phyloP scores from a whole-genome alignment of 2,329 filamentous ascomycete genomes.

The Pestalotiopsis sp. region DNA sequence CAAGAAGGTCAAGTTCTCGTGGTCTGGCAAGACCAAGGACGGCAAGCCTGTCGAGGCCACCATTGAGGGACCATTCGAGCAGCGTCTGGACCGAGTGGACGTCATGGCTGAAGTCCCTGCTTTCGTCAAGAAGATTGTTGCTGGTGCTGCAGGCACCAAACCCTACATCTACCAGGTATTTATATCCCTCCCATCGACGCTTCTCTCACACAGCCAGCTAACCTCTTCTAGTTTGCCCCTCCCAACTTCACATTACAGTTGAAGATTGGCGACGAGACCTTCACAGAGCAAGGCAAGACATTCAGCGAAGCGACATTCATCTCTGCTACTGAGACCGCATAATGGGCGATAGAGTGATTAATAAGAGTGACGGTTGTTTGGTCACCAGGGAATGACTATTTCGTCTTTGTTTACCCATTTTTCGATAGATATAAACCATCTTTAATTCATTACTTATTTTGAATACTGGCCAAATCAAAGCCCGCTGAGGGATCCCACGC shows the following conservation, averaged over 20 bases:
- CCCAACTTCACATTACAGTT: conserved; percentile 73
- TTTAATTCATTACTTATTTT: too few relatives aligned
- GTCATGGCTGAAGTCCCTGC: conserved; percentile 96
- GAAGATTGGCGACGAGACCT: conserved; percentile 80
- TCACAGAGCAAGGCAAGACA: conserved; percentile 75
- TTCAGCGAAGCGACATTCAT: conserved; percentile 98
- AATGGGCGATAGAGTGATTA: too few relatives aligned
- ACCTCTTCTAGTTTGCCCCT: conserved; percentile 67
- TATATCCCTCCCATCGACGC: conserved; percentile 25
- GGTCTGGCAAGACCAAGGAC: conserved; percentile 78
- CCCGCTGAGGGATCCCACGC: too few relatives aligned
- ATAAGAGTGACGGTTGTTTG: background rate
- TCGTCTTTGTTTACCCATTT: background rate
- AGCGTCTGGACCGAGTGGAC: conserved; percentile 81
- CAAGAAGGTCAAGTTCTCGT: conserved; percentile 72
- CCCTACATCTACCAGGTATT: conserved; percentile 97
- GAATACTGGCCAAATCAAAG: too few relatives aligned
- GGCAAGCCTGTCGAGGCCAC: conserved; percentile 72
- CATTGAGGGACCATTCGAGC: conserved; percentile 70
- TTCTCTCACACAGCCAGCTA: conserved; percentile 2
- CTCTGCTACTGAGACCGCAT: conserved; percentile 47
- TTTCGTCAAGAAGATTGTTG: conserved; percentile 93
- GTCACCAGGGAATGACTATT: background rate
- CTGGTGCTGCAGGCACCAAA: conserved; percentile 85
- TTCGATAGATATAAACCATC: too few relatives aligned